Evolutionary conservation across 2,329 filamentous ascomycete species (phyloP).

Genomic region (Macrophomina tecta): DNA sequence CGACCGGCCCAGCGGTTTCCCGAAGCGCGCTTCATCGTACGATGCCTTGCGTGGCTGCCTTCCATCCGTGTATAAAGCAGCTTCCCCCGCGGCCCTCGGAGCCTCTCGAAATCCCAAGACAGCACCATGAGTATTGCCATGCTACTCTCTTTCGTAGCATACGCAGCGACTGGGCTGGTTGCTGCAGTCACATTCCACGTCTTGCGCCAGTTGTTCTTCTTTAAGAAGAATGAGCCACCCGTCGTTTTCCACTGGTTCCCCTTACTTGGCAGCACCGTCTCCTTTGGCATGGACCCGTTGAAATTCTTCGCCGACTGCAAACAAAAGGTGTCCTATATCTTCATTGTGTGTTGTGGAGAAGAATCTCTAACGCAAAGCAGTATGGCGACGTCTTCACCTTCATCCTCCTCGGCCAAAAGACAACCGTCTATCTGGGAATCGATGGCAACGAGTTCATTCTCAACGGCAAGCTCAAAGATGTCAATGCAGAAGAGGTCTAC

Average conservation of each 20-base stretch:
- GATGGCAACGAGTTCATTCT: slow-evolving; percentile 63
- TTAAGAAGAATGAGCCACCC: slow-evolving; percentile 68
- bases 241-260: slow-evolving; percentile 83
- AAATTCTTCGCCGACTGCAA: slow-evolving; percentile 69
- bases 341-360: background rate
- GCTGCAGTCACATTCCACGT: slow-evolving; percentile 54
- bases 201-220: slow-evolving; percentile 71
- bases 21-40: background rate
- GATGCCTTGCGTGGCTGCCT: background rate
- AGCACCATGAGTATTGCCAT: background rate
- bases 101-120: background rate
- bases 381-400: slow-evolving; percentile 63
- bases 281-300: slow-evolving; percentile 68
- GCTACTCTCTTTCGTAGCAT: background rate
- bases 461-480: slow-evolving; percentile 60
- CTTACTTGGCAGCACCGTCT: slow-evolving; percentile 51
- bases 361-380: slow-evolving; percentile 36
- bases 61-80: background rate
- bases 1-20: background rate
- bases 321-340: slow-evolving; percentile 62
- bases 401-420: slow-evolving; percentile 58
- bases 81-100: background rate
- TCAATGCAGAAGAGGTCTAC: slow-evolving; percentile 64
- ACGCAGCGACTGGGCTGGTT: background rate
- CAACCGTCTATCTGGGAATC: slow-evolving; percentile 58